Evolutionary conservation across 202 grass and related monocot species (phyloP).

Genomic region (Bolboschoenoplectus hybrid): DNA sequence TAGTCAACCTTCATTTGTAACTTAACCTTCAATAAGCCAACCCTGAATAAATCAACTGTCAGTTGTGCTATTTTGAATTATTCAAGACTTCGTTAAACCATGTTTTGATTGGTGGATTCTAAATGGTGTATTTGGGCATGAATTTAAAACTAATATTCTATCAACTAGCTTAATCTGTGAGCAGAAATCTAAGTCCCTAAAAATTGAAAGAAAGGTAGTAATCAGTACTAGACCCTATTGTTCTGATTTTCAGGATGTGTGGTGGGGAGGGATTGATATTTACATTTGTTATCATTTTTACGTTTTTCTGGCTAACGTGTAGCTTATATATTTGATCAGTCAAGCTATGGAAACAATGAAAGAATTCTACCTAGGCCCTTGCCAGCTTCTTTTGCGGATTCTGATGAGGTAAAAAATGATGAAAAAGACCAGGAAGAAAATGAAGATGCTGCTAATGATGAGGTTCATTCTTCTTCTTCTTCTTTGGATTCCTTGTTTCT

Average conservation of each 20-base stretch:
- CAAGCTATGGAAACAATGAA: constrained; percentile 74
- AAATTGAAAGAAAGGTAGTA: neutral
- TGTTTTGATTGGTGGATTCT: neutral
- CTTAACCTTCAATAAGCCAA: constrained; percentile 9
- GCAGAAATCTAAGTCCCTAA: neutral
- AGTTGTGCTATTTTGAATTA: constrained; percentile 10
- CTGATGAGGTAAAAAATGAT: constrained; percentile 52
- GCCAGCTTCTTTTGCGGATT: constrained; percentile 79
- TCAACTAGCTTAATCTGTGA: neutral
- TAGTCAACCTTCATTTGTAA: neutral
- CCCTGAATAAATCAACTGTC: neutral
- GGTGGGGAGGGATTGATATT: neutral
- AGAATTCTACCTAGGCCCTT: constrained; percentile 86
- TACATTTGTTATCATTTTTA: neutral
- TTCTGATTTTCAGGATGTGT: neutral
- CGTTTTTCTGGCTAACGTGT: constrained; percentile 11
- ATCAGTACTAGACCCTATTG: neutral
- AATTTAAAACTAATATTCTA: constrained; percentile 8
- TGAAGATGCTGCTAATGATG: constrained; percentile 54
- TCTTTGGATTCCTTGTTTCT: neutral
- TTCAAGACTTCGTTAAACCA: neutral
- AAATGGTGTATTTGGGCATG: neutral
- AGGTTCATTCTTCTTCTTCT: constrained; percentile 50
- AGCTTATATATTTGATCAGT: constrained; percentile 45
- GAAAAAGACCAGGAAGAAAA: constrained; percentile 42